A percentile compares a stretch with the other conserved stretches of the same genome.
Conservation (phyloP, 2,329 filamentous ascomycete species). For the Botrytis galanthina region DNA sequence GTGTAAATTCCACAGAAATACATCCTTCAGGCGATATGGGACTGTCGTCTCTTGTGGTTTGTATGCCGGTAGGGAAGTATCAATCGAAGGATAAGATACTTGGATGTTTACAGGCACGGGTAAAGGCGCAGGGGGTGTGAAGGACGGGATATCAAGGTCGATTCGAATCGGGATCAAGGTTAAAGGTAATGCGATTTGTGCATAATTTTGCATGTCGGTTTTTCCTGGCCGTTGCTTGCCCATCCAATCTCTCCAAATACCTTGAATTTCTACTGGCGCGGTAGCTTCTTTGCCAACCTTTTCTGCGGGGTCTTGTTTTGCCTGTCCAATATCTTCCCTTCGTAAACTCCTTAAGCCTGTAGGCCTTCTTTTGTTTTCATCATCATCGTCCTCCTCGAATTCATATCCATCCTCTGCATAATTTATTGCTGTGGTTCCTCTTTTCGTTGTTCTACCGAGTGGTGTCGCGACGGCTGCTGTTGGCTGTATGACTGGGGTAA, state of each 20-base stretch:
- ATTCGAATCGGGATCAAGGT: constrained; percentile 95
- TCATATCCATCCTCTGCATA: constrained; percentile 97
- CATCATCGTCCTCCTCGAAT: constrained; percentile 74
- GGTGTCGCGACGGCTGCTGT: constrained; percentile 64
- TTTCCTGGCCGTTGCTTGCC: constrained; percentile 61
- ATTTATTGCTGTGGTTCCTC: constrained; percentile 94
- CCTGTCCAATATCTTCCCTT: constrained; percentile 67
- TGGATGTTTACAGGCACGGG: constrained; percentile 59
- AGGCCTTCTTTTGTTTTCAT: constrained; percentile 65
- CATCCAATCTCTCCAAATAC: constrained; percentile 96
- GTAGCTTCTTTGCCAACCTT: constrained; percentile 80
- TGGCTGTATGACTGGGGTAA: constrained; percentile 77
- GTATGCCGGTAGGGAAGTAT: constrained; percentile 75
- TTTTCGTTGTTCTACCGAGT: constrained; percentile 84
- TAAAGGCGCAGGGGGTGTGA: constrained; percentile 63
- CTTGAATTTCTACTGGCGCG: constrained; percentile 78
- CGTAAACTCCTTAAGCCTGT: constrained; percentile 82
- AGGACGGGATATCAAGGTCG: constrained; percentile 85
- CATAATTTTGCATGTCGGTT: constrained; percentile 59
- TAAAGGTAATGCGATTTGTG: constrained; percentile 74
- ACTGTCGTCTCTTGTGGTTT: constrained; percentile 75
- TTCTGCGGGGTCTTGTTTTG: constrained; percentile 64
- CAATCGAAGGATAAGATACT: constrained; percentile 52
- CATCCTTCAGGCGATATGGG: constrained; percentile 85
- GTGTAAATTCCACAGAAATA: constrained; percentile 97